Conservation (phyloP, 1,284 basidiomycete genomes). For the Cystobasidium slooffiae region DNA sequence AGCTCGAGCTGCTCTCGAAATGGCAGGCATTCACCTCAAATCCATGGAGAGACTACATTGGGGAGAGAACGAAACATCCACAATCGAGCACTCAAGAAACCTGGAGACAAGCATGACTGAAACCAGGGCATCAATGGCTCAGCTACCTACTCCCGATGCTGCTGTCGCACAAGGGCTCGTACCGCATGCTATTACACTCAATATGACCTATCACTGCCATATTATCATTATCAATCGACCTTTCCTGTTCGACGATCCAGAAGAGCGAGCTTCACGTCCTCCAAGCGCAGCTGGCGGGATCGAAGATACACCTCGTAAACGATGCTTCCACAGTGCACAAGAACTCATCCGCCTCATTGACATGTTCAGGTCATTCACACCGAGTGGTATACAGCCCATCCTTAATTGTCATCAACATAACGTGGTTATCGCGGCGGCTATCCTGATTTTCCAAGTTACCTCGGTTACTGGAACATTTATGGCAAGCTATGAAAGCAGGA, state of each 20-base stretch:
- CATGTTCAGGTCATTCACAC: constrained; percentile 20
- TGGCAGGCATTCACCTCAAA: constrained; percentile 39
- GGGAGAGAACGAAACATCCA: constrained; percentile 18
- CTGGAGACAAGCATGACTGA: constrained; percentile 27
- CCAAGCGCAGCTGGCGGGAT: constrained; percentile 12
- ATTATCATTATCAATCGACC: constrained; percentile 43
- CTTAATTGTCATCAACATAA: constrained; percentile 41
- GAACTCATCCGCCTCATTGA: constrained; percentile 37
- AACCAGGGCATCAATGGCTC: constrained; percentile 29
- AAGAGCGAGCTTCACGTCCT: constrained; percentile 28
- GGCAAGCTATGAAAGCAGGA: constrained; percentile 25
- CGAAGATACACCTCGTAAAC: constrained; percentile 24
- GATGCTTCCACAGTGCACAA: constrained; percentile 36
- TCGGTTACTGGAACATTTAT: constrained; percentile 11
- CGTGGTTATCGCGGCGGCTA: constrained; percentile 37
- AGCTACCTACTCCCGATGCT: constrained; percentile 4
- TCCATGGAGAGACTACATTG: constrained; percentile 35
- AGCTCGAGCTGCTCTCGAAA: constrained; percentile 28
- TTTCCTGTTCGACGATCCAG: constrained; percentile 35
- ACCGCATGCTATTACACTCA: constrained; percentile 29
- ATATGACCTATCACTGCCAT: constrained; percentile 40
- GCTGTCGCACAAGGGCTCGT: constrained; percentile 11
- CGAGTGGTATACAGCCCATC: constrained; percentile 26
- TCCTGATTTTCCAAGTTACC: constrained; percentile 37
- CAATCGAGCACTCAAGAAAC: constrained; percentile 12